phyloP scores from a whole-genome alignment of 2,329 filamentous ascomycete species.

The Xylariaceae sp. region DNA sequence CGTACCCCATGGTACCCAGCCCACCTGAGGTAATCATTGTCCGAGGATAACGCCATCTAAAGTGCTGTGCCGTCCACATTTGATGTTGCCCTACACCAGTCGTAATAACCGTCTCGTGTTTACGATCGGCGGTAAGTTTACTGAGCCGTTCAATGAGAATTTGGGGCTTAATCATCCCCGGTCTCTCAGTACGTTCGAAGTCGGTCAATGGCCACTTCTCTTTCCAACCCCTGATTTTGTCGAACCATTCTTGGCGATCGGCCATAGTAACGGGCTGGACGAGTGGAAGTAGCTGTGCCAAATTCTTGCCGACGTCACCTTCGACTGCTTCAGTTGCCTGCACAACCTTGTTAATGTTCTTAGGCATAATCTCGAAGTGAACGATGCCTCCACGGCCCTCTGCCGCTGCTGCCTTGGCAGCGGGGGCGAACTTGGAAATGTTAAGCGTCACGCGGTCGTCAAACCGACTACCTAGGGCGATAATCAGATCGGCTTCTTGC shows the following conservation, averaged over 20 bases:
- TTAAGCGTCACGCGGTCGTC: slow-evolving; percentile 89
- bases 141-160: slow-evolving; percentile 86
- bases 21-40: slow-evolving; percentile 96
- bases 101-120: slow-evolving; percentile 77
- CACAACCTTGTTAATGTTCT: slow-evolving; percentile 99
- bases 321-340: slow-evolving; percentile 94
- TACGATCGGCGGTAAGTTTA: slow-evolving; percentile 71
- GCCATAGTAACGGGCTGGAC: slow-evolving; percentile 35
- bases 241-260: slow-evolving; percentile 79
- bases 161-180: slow-evolving; percentile 99
- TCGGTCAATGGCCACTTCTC: slow-evolving; percentile 75
- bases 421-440: slow-evolving; percentile 81
- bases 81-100: slow-evolving; percentile 97
- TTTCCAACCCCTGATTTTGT: slow-evolving; percentile 83
- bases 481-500: slow-evolving; percentile 92
- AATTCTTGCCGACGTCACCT: slow-evolving; percentile 66
- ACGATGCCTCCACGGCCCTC: slow-evolving; percentile 90
- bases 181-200: slow-evolving; percentile 75
- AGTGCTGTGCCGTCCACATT: slow-evolving; percentile 98
- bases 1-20: slow-evolving; percentile 93
- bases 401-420: slow-evolving; percentile 74
- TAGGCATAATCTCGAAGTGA: slow-evolving; percentile 97
- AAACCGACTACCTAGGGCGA: slow-evolving; percentile 87
- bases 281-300: slow-evolving; percentile 51
- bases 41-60: slow-evolving; percentile 51